Base-by-base conservation (phyloP, 1,139 yeast species). In the Diutina pseudorugosa region DNA sequence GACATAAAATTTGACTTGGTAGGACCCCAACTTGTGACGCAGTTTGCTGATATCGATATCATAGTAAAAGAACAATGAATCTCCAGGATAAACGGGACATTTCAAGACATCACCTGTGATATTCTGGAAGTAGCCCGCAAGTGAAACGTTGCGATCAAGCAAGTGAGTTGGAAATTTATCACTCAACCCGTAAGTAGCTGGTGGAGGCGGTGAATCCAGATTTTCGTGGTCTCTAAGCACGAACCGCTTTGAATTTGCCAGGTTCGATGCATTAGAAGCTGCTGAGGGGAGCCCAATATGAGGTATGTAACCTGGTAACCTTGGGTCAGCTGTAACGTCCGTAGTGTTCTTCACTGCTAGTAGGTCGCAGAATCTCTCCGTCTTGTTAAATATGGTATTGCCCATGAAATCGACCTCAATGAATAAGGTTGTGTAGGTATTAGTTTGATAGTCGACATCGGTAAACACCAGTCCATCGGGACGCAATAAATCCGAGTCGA, bases 321-420 rank as follows among this genome's bases (percentile, higher is more conserved):
- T 33, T 4, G 49, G 49, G 23, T 45, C 49, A 8, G 20, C n/a
- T 9, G 49, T 45, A 5, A 33, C 41, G 12, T 47, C 43, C 8
- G 67, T 57, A 1, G 74, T 69, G 54, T 69, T 68, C 52, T 73
- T 73, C 21, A 72, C 77, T 9, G 72, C 66, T 6, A 73, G 60
- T 55, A 70, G 60, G 53, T 78, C 79, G 60, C 83, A 79, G 52
- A 79, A 67, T 20, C 81, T 63, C 20, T 62, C 59, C 55, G 70
- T 70, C 51, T 73, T 72, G 53, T 69, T 68, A 21, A 67, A 59
- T 14, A 77, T 62, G 25, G 65, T 61, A 43, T 68, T 67, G 3
- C 80, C 83, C 65, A 70, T 68, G 58, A 74, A 78, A 52, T 67
- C 67, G 21, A 73, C 61, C 43, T 69, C 67, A n/a, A 76, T 72